Conservation (phyloP, 441 rosid genomes). For the Arabidopsis lyrata region DNA sequence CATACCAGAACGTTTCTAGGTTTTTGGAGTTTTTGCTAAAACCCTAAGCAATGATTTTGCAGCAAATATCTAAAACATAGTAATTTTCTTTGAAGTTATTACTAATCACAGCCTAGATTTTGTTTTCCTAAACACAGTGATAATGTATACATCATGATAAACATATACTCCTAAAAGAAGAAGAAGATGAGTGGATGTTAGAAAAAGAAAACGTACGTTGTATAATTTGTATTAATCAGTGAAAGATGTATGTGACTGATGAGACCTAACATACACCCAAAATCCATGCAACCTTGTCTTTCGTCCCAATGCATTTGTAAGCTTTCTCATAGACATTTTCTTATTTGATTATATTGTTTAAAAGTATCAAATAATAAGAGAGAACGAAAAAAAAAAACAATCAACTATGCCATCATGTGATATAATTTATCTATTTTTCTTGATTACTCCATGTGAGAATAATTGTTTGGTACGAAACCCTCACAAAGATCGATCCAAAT, state of each 20-base stretch:
- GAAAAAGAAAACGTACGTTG: constrained; percentile 45
- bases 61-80: background rate
- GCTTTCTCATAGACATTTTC: constrained; percentile 45
- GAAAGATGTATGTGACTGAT: constrained; percentile 45
- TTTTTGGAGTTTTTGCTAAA: constrained; percentile 37
- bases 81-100: background rate
- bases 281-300: constrained; percentile 44
- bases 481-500: constrained; percentile 29
- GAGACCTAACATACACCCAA: constrained; percentile 54
- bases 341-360: background rate
- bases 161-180: background rate
- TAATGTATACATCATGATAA: constrained; percentile 3
- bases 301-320: constrained; percentile 61
- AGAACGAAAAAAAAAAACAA: background rate
- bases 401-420: constrained; percentile 15
- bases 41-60: constrained; percentile 25
- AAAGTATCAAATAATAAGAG: background rate
- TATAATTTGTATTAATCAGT: constrained; percentile 46
- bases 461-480: constrained; percentile 33
- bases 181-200: constrained; percentile 9
- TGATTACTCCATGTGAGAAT: constrained; percentile 31
- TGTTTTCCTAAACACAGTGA: background rate
- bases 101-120: background rate
- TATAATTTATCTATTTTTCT: background rate
- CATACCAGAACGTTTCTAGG: constrained; percentile 3